Percentiles rank a stretch among this genome's conserved stretches.
Conservation (phyloP, 1,284 basidiomycete species). For the Ganoderma leucocontextum region DNA sequence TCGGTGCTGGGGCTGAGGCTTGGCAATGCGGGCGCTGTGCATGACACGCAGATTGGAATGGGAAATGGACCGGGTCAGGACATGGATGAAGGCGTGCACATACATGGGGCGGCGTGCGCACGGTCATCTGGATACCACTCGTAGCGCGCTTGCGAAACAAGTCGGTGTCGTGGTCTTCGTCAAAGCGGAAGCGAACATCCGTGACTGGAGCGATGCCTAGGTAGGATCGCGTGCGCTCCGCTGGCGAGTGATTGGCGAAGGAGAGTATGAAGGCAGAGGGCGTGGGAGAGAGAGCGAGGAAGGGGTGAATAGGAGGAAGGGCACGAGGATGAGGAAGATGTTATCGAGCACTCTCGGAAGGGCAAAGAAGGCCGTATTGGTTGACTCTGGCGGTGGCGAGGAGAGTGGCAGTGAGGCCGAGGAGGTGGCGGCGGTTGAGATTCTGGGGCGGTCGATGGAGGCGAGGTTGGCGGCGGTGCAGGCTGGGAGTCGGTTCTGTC, state of each 20-base stretch:
- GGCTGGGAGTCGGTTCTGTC: conserved; percentile 45
- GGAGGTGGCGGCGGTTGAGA: conserved; percentile 49
- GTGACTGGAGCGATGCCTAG: conserved; percentile 67
- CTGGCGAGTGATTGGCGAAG: too few relatives aligned
- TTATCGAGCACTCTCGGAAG: conserved; percentile 46
- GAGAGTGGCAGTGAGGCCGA: conserved; percentile 43
- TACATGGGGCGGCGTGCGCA: conserved; percentile 17
- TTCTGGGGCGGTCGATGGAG: conserved; percentile 48
- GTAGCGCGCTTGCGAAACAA: conserved; percentile 60
- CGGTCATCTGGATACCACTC: conserved; percentile 29
- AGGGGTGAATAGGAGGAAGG: conserved; percentile 34
- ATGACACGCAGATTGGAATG: neutral
- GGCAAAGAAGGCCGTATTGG: conserved; percentile 21
- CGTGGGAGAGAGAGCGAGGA: conserved; percentile 38
- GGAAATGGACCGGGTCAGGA: conserved; percentile 1
- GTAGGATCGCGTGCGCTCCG: too few relatives aligned
- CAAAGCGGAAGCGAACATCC: conserved; percentile 80
- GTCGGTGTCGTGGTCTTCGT: conserved; percentile 69
- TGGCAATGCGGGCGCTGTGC: neutral
- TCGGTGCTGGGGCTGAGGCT: conserved; percentile 25
- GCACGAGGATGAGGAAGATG: conserved; percentile 44
- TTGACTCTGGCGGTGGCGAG: conserved; percentile 31
- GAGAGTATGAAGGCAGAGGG: conserved; percentile 35
- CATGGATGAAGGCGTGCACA: too few relatives aligned
- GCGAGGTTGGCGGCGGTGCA: conserved; percentile 36